phyloP scores from a whole-genome alignment of 257 asterid species.

The Catharanthus roseus region DNA sequence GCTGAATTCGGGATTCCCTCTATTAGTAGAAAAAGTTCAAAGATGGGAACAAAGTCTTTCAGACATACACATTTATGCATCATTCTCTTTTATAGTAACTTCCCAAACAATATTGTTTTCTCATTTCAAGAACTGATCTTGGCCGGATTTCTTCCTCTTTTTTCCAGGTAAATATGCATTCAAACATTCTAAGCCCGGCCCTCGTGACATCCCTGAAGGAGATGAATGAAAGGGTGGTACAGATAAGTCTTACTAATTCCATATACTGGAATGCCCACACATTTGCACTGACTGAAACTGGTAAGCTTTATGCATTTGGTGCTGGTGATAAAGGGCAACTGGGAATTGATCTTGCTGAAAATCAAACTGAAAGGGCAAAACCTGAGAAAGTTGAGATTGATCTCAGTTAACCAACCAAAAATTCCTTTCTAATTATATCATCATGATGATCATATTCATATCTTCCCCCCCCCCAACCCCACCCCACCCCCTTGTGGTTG shows the following conservation, averaged over 20 bases:
- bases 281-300: slow-evolving; percentile 85
- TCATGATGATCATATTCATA: neutral
- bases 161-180: slow-evolving; percentile 57
- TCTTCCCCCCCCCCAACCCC: too few relatives aligned
- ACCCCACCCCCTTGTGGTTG: slow-evolving; percentile 10
- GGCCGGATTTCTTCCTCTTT: neutral
- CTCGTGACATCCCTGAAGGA: slow-evolving; percentile 70
- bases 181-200: slow-evolving; percentile 69
- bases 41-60: neutral
- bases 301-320: slow-evolving; percentile 87
- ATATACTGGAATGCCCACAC: slow-evolving; percentile 96
- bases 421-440: slow-evolving; percentile 8
- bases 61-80: too few relatives aligned
- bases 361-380: slow-evolving; percentile 71
- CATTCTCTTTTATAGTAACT: neutral
- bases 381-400: slow-evolving; percentile 74
- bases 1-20: neutral
- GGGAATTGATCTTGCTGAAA: slow-evolving; percentile 61
- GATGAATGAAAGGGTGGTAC: slow-evolving; percentile 80
- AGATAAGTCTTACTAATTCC: slow-evolving; percentile 92
- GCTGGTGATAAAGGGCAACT: slow-evolving; percentile 98
- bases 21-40: neutral
- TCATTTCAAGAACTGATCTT: neutral
- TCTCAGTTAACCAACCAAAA: slow-evolving; percentile 57
- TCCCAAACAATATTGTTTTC: neutral